Evolutionary conservation across 768 basidiomycete species (phyloP), one percentile per base, ranked within the genome.

Genomic region (Tephrocybe sp.): DNA sequence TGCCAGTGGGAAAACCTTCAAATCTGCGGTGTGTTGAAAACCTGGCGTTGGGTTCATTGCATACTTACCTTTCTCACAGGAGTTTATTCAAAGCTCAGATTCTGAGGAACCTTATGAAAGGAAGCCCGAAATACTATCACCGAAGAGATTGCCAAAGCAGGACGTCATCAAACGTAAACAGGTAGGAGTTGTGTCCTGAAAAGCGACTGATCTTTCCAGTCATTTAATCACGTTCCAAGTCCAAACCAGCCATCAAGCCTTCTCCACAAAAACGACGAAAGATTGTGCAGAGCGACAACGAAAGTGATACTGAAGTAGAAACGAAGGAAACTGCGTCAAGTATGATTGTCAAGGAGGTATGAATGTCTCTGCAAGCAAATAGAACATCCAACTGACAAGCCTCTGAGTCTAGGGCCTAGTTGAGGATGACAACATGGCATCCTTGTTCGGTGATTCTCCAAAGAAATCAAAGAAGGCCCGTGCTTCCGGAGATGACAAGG

Each of bases 361-460:
- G n/a, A n/a, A n/a, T n/a, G n/a, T n/a, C n/a, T n/a, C n/a, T n/a
- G n/a, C n/a, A n/a, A n/a, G n/a, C n/a, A n/a, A n/a, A n/a, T n/a
- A n/a, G n/a, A n/a, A n/a, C n/a, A n/a, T n/a, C n/a, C n/a, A n/a
- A n/a, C n/a, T n/a, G n/a, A n/a, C n/a, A 54, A 12, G 19, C 18
- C 19, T 38, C 9, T 15, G 18, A 61, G 55, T 51, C 44, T 32
- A 54, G 38, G 11, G 51, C 49, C 18, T n/a, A n/a, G 69, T 76
- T 55, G 82, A 80, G 59, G 83, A 82, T 31, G 80, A 84, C 4
- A 83, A 84, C 47, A 58, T 84, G 25, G 84, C 84, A 5, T 76
- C 77, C 5, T 70, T 87, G 13, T 68, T 79, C 21, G 83, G 86
- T 52, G 83, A 84, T 38, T 75, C 76, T 9, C 75, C 75, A 7